Evolutionary conservation across 2,329 filamentous ascomycete species (phyloP), one percentile per base, ranked within the genome.

Genomic region (Corinectria fuckeliana): DNA sequence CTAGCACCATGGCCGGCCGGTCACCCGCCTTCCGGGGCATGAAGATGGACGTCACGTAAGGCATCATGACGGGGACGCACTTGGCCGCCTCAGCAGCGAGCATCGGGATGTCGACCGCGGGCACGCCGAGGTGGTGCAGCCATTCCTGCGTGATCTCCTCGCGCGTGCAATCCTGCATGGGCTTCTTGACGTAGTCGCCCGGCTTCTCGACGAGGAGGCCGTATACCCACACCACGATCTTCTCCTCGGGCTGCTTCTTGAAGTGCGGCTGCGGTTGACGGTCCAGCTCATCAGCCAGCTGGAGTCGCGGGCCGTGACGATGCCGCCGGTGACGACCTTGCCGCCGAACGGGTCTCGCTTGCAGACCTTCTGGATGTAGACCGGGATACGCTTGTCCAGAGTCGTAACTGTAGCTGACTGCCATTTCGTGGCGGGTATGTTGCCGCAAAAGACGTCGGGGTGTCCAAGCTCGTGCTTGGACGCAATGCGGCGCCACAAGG

Each of bases 371-470:
- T 62, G 49, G 41, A 64, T 62, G 38, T 66, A 65, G 21, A 38
- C 39, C 0, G 60, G 62, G 25, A 66, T 66, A 13, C 62, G 62
- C 30, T 68, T 67, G 36, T 74, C 71, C 5, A 78, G 65, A 0
- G 78, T 81, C 10, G 68, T 72, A 23, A 78, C 70, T 4, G 78
- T 79, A 26, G 80, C 79, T 0, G 75, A 77, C 55, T 76, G 74
- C 69, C 78, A 72, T 21, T 74, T 75, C 6, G 75, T 77, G 39
- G 56, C 52, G 9, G 53, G 21, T 18, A 60, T 62, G 21, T 62
- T 20, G 21, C 52, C 50, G 20, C 57, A 50, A 23, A 62, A 60
- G 30, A 62, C 60, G 4, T 62, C 60, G 13, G 60, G 60, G 8
- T 39, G 60, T 8, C 60, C 60, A 44, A 62, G 61, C 8, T 41